Base-by-base conservation (phyloP, 257 asterid species). In the Marsdenia floribunda region DNA sequence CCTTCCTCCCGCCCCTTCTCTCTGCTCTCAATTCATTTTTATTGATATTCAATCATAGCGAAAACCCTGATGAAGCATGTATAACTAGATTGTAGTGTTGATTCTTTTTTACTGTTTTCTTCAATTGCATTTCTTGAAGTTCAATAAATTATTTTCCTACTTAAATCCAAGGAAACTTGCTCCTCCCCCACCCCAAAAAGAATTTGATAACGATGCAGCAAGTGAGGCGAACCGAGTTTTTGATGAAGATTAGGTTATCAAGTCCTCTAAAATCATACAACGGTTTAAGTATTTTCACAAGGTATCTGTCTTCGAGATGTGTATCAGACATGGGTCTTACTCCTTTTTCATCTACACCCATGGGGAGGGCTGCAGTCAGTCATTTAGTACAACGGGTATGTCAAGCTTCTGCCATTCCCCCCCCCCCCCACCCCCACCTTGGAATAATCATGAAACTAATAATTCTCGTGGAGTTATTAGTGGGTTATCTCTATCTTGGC, bases 361-460 rank as follows among this genome's bases (percentile, higher is more conserved):
- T 83, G 1, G 79, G 78, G 53, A 84, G 73, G 80, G 73, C 85
- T 63, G 37, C 80, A 7, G 38, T 75, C 13, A 77, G 58, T 73
- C 79, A 71, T 76, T 79, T 82, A 71, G 76, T 80, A 72, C 66
- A 70, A 71, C 79, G 85, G 85, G 96, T 86, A 81, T 72, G 89
- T 58, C 21, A 63, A 80, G 37, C 38, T 63, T 68, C 42, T 18
- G 46, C n/a, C 47, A 3, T n/a, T n/a, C n/a, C n/a, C n/a, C n/a
- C n/a, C n/a, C n/a, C n/a, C n/a, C n/a, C n/a, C n/a, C n/a, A n/a
- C n/a, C n/a, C n/a, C n/a, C n/a, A n/a, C n/a, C n/a, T n/a, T n/a
- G n/a, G 4, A 22, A 22, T 22, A 12, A 26, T 46, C 58, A 49
- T 49, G 22, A 35, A 24, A 49, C 12, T 42, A 11, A 7, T 22